Conservation (phyloP, 129 eudicot genomes). For the Lactuca sativa region DNA sequence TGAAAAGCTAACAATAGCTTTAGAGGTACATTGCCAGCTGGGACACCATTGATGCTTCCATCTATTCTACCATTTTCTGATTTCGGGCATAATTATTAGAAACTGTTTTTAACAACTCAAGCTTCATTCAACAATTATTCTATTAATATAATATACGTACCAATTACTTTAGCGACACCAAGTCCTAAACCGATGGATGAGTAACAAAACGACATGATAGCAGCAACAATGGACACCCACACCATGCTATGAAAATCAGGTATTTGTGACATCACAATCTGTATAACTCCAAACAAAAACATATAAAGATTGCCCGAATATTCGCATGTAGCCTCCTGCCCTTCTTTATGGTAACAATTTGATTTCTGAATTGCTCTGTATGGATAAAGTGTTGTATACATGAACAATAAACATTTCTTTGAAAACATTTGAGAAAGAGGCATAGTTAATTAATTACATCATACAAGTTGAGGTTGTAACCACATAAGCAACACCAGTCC, state of each 20-base stretch:
- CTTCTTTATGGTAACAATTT: conserved; percentile 65
- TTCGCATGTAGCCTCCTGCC: conserved; percentile 48
- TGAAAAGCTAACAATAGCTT: conserved; percentile 67
- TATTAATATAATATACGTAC: conserved; percentile 22
- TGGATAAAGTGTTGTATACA: too few relatives aligned
- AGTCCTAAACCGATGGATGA: conserved; percentile 70
- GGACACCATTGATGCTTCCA: conserved; percentile 68
- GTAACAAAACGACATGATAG: conserved; percentile 74
- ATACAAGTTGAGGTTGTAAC: conserved; percentile 67
- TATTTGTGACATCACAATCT: conserved; percentile 62
- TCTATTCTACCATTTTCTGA: conserved; percentile 64
- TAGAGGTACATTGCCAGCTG: conserved; percentile 46
- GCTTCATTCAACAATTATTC: neutral
- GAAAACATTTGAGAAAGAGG: neutral
- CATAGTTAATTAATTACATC: conserved; percentile 35
- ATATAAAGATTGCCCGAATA: conserved; percentile 44
- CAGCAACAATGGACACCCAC: conserved; percentile 70
- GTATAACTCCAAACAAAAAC: conserved; percentile 59
- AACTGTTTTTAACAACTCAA: neutral
- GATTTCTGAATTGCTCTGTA: conserved; percentile 64
- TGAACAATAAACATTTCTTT: too few relatives aligned
- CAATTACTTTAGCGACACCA: conserved; percentile 54
- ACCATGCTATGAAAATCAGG: conserved; percentile 69
- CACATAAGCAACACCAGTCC: conserved; percentile 78
- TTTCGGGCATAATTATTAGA: neutral